phyloP scores from a whole-genome alignment of 2,329 filamentous ascomycete genomes.

The Hypoxylon sp. region DNA sequence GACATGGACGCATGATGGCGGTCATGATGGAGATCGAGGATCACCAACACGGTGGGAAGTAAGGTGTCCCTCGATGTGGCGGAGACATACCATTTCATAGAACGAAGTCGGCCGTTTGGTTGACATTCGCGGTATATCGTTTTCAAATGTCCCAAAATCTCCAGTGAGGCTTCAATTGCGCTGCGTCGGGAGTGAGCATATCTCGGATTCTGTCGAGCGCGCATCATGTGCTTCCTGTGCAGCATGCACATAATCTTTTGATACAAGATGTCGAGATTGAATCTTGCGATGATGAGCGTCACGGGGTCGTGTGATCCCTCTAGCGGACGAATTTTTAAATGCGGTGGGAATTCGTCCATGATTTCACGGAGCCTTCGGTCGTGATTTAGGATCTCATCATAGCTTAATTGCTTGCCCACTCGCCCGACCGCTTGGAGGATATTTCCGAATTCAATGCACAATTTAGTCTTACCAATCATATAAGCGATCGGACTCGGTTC shows the following conservation, averaged over 20 bases:
- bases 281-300: slow-evolving; percentile 87
- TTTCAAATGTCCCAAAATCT: slow-evolving; percentile 82
- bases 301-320: slow-evolving; percentile 85
- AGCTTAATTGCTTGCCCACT: slow-evolving; percentile 68
- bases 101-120: slow-evolving; percentile 77
- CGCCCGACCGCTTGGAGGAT: slow-evolving; percentile 77
- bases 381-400: slow-evolving; percentile 75
- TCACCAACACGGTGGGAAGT: slow-evolving; percentile 86
- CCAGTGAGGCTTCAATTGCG: slow-evolving; percentile 89
- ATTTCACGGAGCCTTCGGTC: slow-evolving; percentile 73
- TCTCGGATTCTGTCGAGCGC: slow-evolving; percentile 81
- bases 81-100: slow-evolving; percentile 83
- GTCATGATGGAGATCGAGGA: slow-evolving; percentile 84
- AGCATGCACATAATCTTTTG: slow-evolving; percentile 91
- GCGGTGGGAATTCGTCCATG: slow-evolving; percentile 79
- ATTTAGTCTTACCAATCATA: slow-evolving; percentile 80
- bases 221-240: slow-evolving; percentile 87
- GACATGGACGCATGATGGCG: slow-evolving; percentile 63
- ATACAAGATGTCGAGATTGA: slow-evolving; percentile 86
- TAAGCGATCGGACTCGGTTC: slow-evolving; percentile 84
- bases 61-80: slow-evolving; percentile 88
- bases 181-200: slow-evolving; percentile 87
- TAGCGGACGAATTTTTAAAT: slow-evolving; percentile 81
- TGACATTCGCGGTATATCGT: slow-evolving; percentile 82
- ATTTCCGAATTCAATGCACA: slow-evolving; percentile 78